Conservation (phyloP, 345 rosid species). For the Syzygium aqueum region DNA sequence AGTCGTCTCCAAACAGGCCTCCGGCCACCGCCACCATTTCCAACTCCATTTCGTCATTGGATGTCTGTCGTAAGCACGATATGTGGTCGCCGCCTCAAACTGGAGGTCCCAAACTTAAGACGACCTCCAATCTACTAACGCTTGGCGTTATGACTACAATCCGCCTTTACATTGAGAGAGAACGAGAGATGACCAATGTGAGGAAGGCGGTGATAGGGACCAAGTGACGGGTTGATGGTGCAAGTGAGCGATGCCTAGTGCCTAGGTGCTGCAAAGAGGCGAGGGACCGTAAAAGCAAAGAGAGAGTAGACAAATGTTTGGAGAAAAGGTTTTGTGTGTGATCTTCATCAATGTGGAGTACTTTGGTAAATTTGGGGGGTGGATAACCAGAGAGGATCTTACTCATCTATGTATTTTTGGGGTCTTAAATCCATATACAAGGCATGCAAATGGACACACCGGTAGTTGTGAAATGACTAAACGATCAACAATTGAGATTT, state of each 20-base stretch:
- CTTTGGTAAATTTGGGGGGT: too few species aligned
- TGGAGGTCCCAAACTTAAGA: not conserved
- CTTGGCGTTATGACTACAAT: not conserved
- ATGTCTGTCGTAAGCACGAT: not conserved
- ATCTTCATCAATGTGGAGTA: not conserved
- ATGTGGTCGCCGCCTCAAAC: not conserved
- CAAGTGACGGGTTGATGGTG: not conserved
- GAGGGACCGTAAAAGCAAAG: too few species aligned
- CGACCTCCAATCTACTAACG: not conserved
- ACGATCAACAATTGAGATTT: too few species aligned
- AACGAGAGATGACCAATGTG: not conserved
- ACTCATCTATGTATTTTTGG: not conserved
- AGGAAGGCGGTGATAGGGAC: not conserved
- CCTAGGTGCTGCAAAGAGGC: too few species aligned
- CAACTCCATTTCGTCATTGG: not conserved
- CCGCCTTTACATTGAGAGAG: not conserved
- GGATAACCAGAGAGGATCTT: not conserved
- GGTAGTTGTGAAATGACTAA: too few species aligned
- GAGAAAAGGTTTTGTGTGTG: not conserved
- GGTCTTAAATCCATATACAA: too few species aligned
- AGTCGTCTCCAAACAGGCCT: not conserved
- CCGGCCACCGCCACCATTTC: not conserved
- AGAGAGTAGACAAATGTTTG: not conserved
- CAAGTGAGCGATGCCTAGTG: not conserved
- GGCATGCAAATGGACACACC: too few species aligned